A percentile compares a stretch with the other conserved stretches of the same genome.
These are phyloP conservation scores for Pseudoturritis turrita DNA, from an alignment of 345 rosid species.

Conservation along the genomic window DNA sequence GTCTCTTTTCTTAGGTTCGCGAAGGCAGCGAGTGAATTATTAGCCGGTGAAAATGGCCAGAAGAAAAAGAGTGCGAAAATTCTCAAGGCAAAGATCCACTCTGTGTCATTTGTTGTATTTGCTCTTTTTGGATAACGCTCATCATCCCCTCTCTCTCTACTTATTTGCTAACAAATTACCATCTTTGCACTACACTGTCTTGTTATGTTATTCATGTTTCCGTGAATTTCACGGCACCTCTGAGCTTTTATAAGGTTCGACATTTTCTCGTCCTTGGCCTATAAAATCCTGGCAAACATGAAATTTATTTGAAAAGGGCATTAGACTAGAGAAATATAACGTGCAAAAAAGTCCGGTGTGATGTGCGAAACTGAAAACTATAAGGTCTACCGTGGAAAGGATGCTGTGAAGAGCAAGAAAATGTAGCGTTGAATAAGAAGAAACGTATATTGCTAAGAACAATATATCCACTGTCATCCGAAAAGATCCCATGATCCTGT, in stretches of 20 bases:
- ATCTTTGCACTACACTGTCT: neutral
- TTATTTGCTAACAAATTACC: neutral
- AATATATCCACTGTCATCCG: too few species aligned
- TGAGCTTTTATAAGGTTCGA: neutral
- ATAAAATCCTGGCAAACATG: neutral
- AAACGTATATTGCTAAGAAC: too few species aligned
- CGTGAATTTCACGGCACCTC: neutral
- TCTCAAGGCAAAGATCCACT: neutral
- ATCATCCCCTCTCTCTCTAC: neutral
- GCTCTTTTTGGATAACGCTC: neutral
- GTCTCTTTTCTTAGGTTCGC: slow-evolving; percentile 3
- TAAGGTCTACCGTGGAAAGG: too few species aligned
- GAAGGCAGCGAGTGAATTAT: slow-evolving; percentile 22
- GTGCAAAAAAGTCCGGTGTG: neutral
- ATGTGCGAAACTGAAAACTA: neutral
- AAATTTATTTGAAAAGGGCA: neutral
- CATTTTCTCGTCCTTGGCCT: neutral
- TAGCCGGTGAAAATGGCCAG: neutral
- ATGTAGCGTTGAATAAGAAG: too few species aligned
- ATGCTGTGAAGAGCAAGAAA: too few species aligned
- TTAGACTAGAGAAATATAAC: neutral
- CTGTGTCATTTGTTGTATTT: neutral
- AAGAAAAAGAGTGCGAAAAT: neutral
- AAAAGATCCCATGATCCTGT: too few species aligned
- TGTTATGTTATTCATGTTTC: neutral